Conservation (phyloP, 495 filamentous ascomycete genomes). For the Penicillium desertorum region DNA sequence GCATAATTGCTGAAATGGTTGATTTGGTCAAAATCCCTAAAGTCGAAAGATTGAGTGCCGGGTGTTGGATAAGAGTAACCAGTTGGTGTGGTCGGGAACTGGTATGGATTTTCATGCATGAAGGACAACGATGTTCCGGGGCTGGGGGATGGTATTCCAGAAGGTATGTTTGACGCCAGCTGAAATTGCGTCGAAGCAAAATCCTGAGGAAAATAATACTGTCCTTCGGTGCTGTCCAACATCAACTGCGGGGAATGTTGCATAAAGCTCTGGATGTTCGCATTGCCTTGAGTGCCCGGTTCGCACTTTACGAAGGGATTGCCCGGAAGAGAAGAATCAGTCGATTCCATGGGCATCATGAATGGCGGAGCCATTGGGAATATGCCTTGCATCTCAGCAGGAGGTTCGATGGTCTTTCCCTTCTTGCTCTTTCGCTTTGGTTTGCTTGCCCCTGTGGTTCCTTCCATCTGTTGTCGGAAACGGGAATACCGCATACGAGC, state of each 20-base stretch:
- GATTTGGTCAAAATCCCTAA: background rate
- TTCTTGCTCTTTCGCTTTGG: constrained; percentile 21
- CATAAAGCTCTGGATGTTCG: background rate
- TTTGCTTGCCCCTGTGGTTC: constrained; percentile 27
- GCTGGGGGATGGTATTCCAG: background rate
- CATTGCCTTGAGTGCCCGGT: background rate
- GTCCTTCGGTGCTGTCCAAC: background rate
- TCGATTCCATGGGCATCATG: constrained; percentile 3
- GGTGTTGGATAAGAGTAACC: constrained; percentile 1
- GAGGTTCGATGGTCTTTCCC: constrained; percentile 10
- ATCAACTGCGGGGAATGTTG: background rate
- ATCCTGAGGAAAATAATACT: constrained; percentile 5
- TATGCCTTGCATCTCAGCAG: background rate
- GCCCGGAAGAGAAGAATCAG: background rate
- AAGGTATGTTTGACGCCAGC: background rate
- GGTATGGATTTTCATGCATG: background rate
- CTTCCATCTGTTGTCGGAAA: constrained; percentile 63
- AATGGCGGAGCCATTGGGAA: background rate
- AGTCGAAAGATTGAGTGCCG: background rate
- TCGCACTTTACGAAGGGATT: constrained; percentile 20
- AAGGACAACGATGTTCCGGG: background rate
- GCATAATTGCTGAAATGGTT: too few species aligned
- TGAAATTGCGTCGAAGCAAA: constrained; percentile 6
- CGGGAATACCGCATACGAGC: constrained; percentile 79
- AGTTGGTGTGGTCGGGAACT: background rate